A percentile compares a stretch with the other conserved stretches of the same genome.
Evolutionary conservation across 352 stramenopile genomes (phyloP).

Genomic region (Phytopythium montanum): DNA sequence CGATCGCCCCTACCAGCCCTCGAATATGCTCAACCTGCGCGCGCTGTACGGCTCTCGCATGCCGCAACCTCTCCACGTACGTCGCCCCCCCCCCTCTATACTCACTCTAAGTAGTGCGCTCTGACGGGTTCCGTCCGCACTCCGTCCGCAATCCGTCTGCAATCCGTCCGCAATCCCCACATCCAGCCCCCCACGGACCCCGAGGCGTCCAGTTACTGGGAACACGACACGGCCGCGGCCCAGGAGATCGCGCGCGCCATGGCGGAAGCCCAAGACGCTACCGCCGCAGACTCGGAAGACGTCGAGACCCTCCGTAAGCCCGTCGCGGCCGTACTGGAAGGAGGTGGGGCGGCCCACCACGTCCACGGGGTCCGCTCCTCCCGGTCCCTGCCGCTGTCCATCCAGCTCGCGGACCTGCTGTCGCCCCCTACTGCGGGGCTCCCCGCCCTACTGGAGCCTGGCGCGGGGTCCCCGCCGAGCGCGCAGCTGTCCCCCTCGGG

Average conservation of each 20-base stretch:
- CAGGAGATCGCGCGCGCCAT: conserved; percentile 62
- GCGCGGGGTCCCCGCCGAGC: conserved; percentile 30
- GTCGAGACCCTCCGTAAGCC: conserved; percentile 44
- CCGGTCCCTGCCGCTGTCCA: conserved; percentile 3
- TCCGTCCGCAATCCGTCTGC: background rate
- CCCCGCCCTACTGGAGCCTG: conserved; percentile 30
- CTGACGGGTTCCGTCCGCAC: background rate
- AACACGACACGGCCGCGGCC: conserved; percentile 68
- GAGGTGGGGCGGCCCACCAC: conserved; percentile 10
- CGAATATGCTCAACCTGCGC: conserved; percentile 66
- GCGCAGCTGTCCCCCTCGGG: conserved; percentile 65
- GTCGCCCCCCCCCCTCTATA: conserved; percentile 6
- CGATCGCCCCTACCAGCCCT: too few relatives aligned
- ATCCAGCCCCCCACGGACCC: conserved; percentile 59
- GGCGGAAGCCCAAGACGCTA: conserved; percentile 46
- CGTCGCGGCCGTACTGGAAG: conserved; percentile 21
- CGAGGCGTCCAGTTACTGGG: conserved; percentile 71
- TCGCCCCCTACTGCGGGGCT: conserved; percentile 17
- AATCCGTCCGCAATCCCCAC: background rate
- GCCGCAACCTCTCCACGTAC: conserved; percentile 70
- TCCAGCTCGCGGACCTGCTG: conserved; percentile 22
- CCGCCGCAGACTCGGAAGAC: conserved; percentile 33
- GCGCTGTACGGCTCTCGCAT: conserved; percentile 75
- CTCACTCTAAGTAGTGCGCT: background rate
- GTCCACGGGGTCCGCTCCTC: conserved; percentile 1